These are phyloP conservation scores for Amborella trichopoda DNA, from an alignment of 164 flowering plant genomes.

Conservation along the genomic window DNA sequence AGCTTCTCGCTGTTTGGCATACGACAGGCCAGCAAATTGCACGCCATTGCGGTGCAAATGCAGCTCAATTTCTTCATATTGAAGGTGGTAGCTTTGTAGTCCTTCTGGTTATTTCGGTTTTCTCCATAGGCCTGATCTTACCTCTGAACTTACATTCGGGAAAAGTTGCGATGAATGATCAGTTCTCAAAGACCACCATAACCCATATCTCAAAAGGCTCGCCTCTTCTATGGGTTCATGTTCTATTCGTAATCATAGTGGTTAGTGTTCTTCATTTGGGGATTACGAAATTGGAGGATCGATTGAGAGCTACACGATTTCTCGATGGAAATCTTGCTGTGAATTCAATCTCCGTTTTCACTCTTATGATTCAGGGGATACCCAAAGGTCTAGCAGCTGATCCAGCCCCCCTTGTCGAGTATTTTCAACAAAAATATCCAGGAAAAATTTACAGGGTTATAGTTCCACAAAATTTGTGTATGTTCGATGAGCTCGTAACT, in stretches of 20 bases:
- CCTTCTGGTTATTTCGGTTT: conserved; percentile 33
- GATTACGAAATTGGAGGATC: conserved; percentile 38
- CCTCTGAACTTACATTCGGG: conserved; percentile 84
- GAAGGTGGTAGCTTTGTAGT: conserved; percentile 84
- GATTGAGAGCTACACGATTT: conserved; percentile 70
- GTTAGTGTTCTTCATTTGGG: conserved; percentile 69
- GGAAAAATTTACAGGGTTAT: conserved; percentile 83
- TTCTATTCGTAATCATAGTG: conserved; percentile 53
- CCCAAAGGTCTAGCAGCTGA: conserved; percentile 62
- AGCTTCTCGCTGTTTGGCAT: conserved; percentile 99
- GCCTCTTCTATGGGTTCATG: conserved; percentile 72
- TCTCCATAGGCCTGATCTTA: conserved; percentile 37
- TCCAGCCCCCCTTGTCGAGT: conserved; percentile 52
- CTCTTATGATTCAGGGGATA: conserved; percentile 78
- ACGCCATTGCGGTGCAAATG: conserved; percentile 91
- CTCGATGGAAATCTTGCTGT: conserved; percentile 59
- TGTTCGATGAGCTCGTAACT: conserved; percentile 69
- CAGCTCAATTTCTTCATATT: conserved; percentile 79
- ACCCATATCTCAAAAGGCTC: conserved; percentile 74
- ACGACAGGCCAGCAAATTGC: conserved; percentile 84
- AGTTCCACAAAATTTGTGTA: conserved; percentile 85
- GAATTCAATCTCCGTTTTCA: conserved; percentile 65
- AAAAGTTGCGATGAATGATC: conserved; percentile 41
- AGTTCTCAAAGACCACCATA: conserved; percentile 81
- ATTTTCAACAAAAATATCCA: conserved; percentile 77